Conservation (phyloP, 148 eudicot genomes). For the Vaccinium corymbosum region DNA sequence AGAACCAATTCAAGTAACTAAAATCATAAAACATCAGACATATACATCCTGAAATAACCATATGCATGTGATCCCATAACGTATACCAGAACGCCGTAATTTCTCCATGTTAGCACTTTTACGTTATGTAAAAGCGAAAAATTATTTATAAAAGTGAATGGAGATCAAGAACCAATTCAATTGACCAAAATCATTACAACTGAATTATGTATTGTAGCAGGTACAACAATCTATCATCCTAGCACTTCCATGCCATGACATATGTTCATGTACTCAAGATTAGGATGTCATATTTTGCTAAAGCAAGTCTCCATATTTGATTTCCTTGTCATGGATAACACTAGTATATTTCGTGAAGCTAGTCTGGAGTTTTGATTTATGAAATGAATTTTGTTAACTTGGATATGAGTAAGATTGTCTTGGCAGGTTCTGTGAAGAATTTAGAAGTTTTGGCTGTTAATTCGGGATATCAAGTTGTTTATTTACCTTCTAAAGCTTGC, state of each 20-base stretch:
- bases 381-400: constrained; percentile 3
- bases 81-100: not conserved
- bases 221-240: not conserved
- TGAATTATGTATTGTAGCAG: not conserved
- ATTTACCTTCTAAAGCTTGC: not conserved
- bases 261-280: not conserved
- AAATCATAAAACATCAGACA: not conserved
- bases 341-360: not conserved
- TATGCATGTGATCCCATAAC: not conserved
- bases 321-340: not conserved
- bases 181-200: not conserved
- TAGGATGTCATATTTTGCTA: not conserved
- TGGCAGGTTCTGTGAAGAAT: not conserved
- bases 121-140: not conserved
- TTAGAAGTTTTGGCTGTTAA: not conserved
- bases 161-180: not conserved
- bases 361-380: not conserved
- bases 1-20: not conserved
- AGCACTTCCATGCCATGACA: not conserved
- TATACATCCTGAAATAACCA: not conserved
- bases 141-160: not conserved
- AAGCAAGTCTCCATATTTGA: not conserved
- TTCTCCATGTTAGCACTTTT: not conserved
- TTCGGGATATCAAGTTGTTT: not conserved
- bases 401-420: not conserved